phyloP scores from a whole-genome alignment of 352 stramenopile species.

The Phytophthora podocarpi region DNA sequence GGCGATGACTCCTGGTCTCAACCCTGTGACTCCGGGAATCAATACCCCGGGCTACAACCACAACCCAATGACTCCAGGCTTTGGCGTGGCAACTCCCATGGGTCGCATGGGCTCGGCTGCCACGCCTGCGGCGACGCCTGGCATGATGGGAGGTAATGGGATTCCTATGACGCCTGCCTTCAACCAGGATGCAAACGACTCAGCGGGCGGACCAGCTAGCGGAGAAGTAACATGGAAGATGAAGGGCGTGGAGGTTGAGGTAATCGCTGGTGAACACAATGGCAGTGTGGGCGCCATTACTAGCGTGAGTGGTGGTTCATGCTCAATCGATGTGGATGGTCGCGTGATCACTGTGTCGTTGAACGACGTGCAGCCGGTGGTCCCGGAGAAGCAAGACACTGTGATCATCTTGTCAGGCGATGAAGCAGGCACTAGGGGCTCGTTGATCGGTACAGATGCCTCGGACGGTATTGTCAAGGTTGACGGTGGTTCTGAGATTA shows the following conservation, averaged over 20 bases:
- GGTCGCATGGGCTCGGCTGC: constrained; percentile 70
- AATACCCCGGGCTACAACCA: constrained; percentile 85
- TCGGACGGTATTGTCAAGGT: constrained; percentile 91
- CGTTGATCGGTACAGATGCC: constrained; percentile 86
- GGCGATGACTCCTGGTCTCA: constrained; percentile 81
- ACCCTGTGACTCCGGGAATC: constrained; percentile 81
- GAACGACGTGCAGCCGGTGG: constrained; percentile 73
- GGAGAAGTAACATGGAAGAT: constrained; percentile 89
- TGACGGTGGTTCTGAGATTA: constrained; percentile 88
- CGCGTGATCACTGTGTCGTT: constrained; percentile 69
- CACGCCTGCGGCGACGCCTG: constrained; percentile 73
- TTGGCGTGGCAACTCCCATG: constrained; percentile 80
- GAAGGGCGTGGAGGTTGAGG: constrained; percentile 87
- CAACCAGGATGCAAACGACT: constrained; percentile 56
- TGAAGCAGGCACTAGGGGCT: constrained; percentile 84
- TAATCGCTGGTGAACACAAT: constrained; percentile 67
- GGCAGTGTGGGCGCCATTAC: constrained; percentile 79
- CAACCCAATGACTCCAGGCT: constrained; percentile 89
- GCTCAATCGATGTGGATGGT: constrained; percentile 82
- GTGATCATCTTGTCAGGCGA: constrained; percentile 89
- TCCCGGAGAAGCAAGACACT: constrained; percentile 88
- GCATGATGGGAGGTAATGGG: constrained; percentile 66
- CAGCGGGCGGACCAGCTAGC: constrained; percentile 36
- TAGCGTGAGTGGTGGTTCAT: constrained; percentile 71
- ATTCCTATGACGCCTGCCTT: constrained; percentile 83